These are phyloP conservation scores for Alopecurus myosuroides DNA, from an alignment of 176 grass and related monocot species.

Conservation along the genomic window DNA sequence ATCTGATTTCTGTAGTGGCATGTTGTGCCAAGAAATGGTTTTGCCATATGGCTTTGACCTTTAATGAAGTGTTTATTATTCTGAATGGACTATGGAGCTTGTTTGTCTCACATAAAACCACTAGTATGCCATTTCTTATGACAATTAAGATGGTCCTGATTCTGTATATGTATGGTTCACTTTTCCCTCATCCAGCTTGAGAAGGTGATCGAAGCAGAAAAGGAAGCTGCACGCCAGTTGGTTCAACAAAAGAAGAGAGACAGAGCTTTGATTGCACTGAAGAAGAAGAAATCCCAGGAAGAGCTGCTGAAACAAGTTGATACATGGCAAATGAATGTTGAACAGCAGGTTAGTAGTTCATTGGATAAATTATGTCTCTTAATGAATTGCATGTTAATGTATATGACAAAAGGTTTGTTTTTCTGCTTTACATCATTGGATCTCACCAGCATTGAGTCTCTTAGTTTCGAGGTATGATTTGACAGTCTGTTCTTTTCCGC, in stretches of 20 bases:
- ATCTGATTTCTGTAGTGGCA: background rate
- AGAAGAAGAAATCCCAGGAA: conserved; percentile 97
- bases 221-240: conserved; percentile 78
- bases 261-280: conserved; percentile 92
- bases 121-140: background rate
- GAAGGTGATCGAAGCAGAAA: conserved; percentile 88
- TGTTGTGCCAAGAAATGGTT: background rate
- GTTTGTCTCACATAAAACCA: conserved; percentile 2
- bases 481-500: background rate
- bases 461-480: conserved; percentile 16
- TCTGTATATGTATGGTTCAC: conserved; percentile 12
- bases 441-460: background rate
- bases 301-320: conserved; percentile 90
- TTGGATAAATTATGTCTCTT: conserved; percentile 6
- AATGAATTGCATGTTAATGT: background rate
- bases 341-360: conserved; percentile 65
- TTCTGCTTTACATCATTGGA: conserved; percentile 1
- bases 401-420: background rate
- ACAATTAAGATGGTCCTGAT: background rate
- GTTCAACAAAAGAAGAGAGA: conserved; percentile 88
- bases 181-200: conserved; percentile 57
- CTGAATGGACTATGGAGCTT: background rate
- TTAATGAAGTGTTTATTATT: background rate
- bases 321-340: conserved; percentile 94
- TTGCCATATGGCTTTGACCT: background rate